Conservation (phyloP, 352 stramenopile species). For the Discostella stelligera region DNA sequence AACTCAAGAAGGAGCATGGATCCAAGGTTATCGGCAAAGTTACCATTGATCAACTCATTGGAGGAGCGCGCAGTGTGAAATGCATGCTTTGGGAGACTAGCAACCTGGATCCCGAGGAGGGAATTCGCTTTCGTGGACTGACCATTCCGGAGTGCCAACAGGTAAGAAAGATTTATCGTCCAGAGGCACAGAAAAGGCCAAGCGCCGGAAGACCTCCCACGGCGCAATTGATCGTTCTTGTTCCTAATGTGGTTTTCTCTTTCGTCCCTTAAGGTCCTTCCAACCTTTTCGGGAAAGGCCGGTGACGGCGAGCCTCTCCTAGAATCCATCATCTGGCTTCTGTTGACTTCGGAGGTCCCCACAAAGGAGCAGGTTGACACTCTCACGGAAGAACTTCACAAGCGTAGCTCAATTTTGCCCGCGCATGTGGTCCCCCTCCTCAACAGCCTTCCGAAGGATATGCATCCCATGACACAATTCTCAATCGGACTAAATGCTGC, state of each 20-base stretch:
- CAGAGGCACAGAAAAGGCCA: neutral
- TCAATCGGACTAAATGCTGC: slow-evolving; percentile 85
- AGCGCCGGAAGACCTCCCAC: too few relatives aligned
- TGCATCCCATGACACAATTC: slow-evolving; percentile 99
- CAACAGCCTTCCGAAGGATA: slow-evolving; percentile 92
- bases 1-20: slow-evolving; percentile 80
- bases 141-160: slow-evolving; percentile 97
- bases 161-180: slow-evolving; percentile 19
- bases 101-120: slow-evolving; percentile 86
- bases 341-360: slow-evolving; percentile 96
- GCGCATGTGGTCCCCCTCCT: slow-evolving; percentile 94
- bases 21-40: slow-evolving; percentile 86
- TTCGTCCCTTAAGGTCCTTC: slow-evolving; percentile 82
- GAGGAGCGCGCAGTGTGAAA: slow-evolving; percentile 95
- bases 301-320: slow-evolving; percentile 92
- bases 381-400: slow-evolving; percentile 94
- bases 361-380: slow-evolving; percentile 93
- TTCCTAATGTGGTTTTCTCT: neutral
- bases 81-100: slow-evolving; percentile 98
- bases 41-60: slow-evolving; percentile 95
- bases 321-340: slow-evolving; percentile 96
- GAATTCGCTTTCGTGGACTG: slow-evolving; percentile 98
- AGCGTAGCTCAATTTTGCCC: slow-evolving; percentile 89
- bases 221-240: too few relatives aligned
- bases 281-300: slow-evolving; percentile 86